phyloP scores from a whole-genome alignment of 805 yeast genomes.

The Helenozyma baotianmanensis region DNA sequence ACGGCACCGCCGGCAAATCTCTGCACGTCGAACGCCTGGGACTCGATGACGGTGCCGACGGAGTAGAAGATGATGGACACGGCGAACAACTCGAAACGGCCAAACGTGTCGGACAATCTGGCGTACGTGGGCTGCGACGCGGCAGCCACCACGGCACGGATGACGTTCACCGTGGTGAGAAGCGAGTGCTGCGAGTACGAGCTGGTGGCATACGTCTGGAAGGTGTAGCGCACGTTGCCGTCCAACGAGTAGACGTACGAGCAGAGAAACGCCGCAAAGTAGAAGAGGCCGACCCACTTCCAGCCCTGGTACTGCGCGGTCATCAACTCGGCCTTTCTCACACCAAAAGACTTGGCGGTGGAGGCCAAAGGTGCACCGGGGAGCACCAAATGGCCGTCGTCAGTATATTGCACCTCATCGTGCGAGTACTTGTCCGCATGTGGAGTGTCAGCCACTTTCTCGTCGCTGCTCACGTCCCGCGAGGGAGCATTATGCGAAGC shows the following conservation, averaged over 20 bases:
- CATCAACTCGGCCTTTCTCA: constrained; percentile 52
- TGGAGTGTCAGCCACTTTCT: too few species aligned
- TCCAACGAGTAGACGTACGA: constrained; percentile 61
- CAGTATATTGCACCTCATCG: too few species aligned
- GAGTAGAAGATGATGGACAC: constrained; percentile 51
- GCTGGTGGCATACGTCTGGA: constrained; percentile 52
- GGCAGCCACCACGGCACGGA: constrained; percentile 58
- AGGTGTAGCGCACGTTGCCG: constrained; percentile 43
- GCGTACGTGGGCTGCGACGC: constrained; percentile 65
- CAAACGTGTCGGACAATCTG: constrained; percentile 61
- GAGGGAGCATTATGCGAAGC: too few species aligned
- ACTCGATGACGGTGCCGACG: constrained; percentile 61
- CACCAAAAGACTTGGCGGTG: constrained; percentile 42
- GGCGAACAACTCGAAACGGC: constrained; percentile 51
- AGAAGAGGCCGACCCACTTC: constrained; percentile 37
- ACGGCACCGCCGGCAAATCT: constrained; percentile 65
- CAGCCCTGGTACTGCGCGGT: constrained; percentile 33
- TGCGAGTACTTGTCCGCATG: constrained; percentile 1
- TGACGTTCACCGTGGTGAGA: constrained; percentile 54
- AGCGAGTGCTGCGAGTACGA: constrained; percentile 53
- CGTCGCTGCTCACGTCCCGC: too few species aligned
- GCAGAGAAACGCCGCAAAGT: constrained; percentile 47
- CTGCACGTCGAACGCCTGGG: constrained; percentile 54
- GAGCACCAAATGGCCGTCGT: too few species aligned
- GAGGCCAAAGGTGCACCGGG: constrained; percentile 1